Conservation (phyloP, 2,329 filamentous ascomycete species). For the Xylaria sp. region DNA sequence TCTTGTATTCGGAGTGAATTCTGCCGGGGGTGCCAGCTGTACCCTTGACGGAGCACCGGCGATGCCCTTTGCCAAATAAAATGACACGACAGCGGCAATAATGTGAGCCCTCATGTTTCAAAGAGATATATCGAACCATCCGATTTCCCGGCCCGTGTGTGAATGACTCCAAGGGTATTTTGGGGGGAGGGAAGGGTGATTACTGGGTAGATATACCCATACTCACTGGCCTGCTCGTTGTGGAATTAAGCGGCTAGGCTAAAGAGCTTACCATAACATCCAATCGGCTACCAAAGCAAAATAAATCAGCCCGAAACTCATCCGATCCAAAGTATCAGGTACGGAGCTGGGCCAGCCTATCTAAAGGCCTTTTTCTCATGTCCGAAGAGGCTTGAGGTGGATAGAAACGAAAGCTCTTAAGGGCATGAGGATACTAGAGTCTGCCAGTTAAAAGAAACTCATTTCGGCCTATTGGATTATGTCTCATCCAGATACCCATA, state of each 20-base stretch:
- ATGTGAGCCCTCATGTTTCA: not conserved
- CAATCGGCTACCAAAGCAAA: not conserved
- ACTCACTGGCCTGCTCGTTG: not conserved
- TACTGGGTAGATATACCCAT: too few species aligned
- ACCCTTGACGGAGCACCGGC: constrained; percentile 24
- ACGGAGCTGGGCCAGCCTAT: not conserved
- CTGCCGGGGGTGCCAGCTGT: constrained; percentile 32
- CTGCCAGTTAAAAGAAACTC: too few species aligned
- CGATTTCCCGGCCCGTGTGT: not conserved
- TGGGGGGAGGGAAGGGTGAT: too few species aligned
- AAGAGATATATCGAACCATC: not conserved
- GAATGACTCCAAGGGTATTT: not conserved
- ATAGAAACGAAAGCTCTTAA: too few species aligned
- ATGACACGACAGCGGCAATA: not conserved
- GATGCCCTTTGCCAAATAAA: not conserved
- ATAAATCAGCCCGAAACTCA: not conserved
- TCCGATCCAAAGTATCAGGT: not conserved
- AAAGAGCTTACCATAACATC: constrained; percentile 29
- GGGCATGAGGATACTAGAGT: too few species aligned
- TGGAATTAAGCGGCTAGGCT: constrained; percentile 32
- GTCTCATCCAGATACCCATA: too few species aligned
- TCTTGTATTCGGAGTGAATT: constrained; percentile 37
- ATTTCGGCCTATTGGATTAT: too few species aligned
- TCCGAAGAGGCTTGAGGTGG: too few species aligned
- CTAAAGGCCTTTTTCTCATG: too few species aligned